Evolutionary conservation across 2,329 filamentous ascomycete genomes (phyloP).

Genomic region (Endoconidiophora polonica): DNA sequence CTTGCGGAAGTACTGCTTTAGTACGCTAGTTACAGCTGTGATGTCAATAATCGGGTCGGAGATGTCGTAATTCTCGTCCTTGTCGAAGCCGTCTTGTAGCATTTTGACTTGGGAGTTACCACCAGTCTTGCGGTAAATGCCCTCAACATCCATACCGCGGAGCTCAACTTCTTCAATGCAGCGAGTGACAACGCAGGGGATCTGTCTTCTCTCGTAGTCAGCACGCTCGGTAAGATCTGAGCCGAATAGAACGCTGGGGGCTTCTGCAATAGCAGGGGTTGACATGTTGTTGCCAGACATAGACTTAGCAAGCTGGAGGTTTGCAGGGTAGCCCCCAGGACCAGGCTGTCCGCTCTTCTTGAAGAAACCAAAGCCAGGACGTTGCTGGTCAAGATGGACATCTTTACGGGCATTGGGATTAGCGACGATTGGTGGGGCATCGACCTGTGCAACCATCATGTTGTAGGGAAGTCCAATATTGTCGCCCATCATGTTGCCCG

Average conservation of each 20-base stretch:
- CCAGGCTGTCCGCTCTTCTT: constrained; percentile 25
- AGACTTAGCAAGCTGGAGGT: constrained; percentile 8
- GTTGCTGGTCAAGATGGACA: constrained; percentile 19
- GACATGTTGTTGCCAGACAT: constrained; percentile 7
- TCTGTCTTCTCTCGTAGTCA: constrained; percentile 74
- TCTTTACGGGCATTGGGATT: constrained; percentile 18
- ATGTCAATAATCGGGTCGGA: constrained; percentile 90
- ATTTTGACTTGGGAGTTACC: constrained; percentile 79
- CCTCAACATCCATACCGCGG: constrained; percentile 91
- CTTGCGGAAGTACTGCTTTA: constrained; percentile 97
- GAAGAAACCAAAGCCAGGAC: constrained; percentile 59
- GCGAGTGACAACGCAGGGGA: constrained; percentile 76
- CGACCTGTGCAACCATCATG: constrained; percentile 41
- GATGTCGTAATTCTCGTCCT: constrained; percentile 72
- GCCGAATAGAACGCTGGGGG: constrained; percentile 56
- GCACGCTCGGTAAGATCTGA: constrained; percentile 75
- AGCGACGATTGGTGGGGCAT: constrained; percentile 25
- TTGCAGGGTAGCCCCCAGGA: background rate
- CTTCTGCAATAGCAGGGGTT: constrained; percentile 17
- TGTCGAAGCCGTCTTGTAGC: constrained; percentile 84
- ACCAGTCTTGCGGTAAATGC: constrained; percentile 94
- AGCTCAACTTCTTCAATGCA: constrained; percentile 96
- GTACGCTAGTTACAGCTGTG: constrained; percentile 80
- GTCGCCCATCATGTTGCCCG: constrained; percentile 38
- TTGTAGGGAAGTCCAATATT: constrained; percentile 56